phyloP scores from a whole-genome alignment of 2,329 filamentous ascomycete genomes.

The Fusarium hostae region DNA sequence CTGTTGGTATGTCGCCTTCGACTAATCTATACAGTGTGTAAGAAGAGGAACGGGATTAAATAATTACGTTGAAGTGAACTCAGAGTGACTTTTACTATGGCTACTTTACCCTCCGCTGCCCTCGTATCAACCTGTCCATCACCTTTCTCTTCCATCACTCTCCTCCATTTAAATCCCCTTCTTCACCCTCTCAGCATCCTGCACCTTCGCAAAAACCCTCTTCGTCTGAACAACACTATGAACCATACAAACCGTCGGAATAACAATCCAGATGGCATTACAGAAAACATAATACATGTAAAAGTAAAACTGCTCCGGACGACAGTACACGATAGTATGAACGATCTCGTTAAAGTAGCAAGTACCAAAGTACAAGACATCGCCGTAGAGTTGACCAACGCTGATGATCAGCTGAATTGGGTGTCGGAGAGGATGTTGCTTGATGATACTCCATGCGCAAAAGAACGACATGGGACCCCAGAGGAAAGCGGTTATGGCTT shows the following conservation, averaged over 20 bases:
- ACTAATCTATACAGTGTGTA: neutral
- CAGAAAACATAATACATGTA: conserved; percentile 64
- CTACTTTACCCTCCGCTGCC: too few relatives aligned
- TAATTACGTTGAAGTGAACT: neutral
- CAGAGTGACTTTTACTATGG: neutral
- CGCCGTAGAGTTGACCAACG: conserved; percentile 63
- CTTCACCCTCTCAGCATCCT: conserved; percentile 42
- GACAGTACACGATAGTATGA: conserved; percentile 56
- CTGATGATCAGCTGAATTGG: conserved; percentile 60
- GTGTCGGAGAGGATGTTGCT: conserved; percentile 58
- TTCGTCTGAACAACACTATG: conserved; percentile 44
- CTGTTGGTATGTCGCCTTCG: neutral
- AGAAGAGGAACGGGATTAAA: neutral
- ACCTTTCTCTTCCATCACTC: too few relatives aligned
- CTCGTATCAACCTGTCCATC: neutral
- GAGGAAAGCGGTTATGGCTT: conserved; percentile 61
- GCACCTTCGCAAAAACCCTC: conserved; percentile 44
- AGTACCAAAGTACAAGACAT: conserved; percentile 63
- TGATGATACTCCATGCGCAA: conserved; percentile 57
- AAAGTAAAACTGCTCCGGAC: conserved; percentile 64
- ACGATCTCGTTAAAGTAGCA: conserved; percentile 56
- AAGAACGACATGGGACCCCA: conserved; percentile 66
- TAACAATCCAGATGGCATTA: conserved; percentile 65
- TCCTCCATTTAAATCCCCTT: conserved; percentile 32
- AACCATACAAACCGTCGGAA: conserved; percentile 53